Evolutionary conservation across 768 basidiomycete genomes (phyloP).

Genomic region (Leccinum disarticulatum): DNA sequence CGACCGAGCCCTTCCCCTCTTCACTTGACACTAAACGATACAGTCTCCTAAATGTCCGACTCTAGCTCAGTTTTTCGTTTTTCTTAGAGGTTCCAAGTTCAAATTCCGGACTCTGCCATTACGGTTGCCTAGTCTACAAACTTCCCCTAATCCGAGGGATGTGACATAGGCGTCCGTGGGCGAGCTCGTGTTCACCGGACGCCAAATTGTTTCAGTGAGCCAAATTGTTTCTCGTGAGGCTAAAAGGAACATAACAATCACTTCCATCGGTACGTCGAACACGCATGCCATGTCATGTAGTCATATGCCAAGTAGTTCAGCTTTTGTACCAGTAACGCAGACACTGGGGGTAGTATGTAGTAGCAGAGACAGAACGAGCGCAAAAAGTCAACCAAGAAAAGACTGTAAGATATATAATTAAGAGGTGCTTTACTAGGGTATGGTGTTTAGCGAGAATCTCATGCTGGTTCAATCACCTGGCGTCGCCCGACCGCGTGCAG

Average conservation of each 20-base stretch:
- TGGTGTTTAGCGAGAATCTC: conserved; percentile 19
- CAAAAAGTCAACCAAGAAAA: not conserved
- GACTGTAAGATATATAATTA: not conserved
- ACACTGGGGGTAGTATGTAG: not conserved
- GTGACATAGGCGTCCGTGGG: not conserved
- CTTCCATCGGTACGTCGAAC: not conserved
- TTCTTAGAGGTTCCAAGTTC: not conserved
- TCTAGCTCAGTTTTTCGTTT: not conserved
- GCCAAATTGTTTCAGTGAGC: not conserved
- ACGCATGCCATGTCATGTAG: not conserved
- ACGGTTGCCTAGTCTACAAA: not conserved
- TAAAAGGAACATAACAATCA: not conserved
- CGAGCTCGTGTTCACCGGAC: not conserved
- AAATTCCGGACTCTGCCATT: not conserved
- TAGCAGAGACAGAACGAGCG: not conserved
- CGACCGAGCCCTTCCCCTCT: not conserved
- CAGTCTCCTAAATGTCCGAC: not conserved
- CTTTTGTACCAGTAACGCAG: not conserved
- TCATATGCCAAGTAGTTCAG: not conserved
- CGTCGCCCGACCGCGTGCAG: conserved; percentile 19
- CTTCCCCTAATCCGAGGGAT: not conserved
- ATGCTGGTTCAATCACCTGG: conserved; percentile 39
- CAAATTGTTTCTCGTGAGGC: not conserved
- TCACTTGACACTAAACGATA: too few relatives aligned
- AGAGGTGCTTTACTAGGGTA: conserved; percentile 34